Percentiles rank a stretch among this genome's conserved stretches.
Conservation (phyloP, 1,284 basidiomycete genomes). For the Papiliotrema nemorosa region DNA sequence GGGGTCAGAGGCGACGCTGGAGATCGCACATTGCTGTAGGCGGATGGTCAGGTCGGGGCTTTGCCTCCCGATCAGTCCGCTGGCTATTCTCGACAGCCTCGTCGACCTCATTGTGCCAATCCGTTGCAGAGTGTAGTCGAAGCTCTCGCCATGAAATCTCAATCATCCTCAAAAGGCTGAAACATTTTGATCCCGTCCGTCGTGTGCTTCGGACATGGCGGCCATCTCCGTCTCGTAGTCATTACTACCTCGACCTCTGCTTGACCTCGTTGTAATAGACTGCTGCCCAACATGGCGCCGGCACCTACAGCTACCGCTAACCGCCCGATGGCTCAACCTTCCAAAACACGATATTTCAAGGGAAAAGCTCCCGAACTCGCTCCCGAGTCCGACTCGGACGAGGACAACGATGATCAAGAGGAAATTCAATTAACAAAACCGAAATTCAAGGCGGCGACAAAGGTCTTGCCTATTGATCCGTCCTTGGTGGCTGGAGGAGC, state of each 20-base stretch:
- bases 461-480: slow-evolving; percentile 18
- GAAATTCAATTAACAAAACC: too few species aligned
- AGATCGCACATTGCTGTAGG: not conserved
- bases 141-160: not conserved
- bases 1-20: too few species aligned
- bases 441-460: slow-evolving; percentile 9
- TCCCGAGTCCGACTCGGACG: slow-evolving; percentile 29
- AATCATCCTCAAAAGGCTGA: not conserved
- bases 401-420: slow-evolving; percentile 22
- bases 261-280: not conserved
- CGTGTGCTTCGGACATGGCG: not conserved
- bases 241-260: not conserved
- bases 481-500: slow-evolving; percentile 46
- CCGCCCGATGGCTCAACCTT: slow-evolving; percentile 9
- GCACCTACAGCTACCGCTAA: slow-evolving; percentile 6
- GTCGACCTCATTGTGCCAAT: not conserved
- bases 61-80: not conserved
- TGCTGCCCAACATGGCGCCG: slow-evolving; percentile 5
- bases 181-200: not conserved
- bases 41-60: not conserved
- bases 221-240: not conserved
- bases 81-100: not conserved
- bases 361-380: slow-evolving; percentile 40
- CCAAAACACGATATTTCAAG: slow-evolving; percentile 43
- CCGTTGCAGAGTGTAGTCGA: too few species aligned